These are phyloP conservation scores for Rhodotorula sp. DNA, from an alignment of 1,284 basidiomycete species.

Conservation along the genomic window DNA sequence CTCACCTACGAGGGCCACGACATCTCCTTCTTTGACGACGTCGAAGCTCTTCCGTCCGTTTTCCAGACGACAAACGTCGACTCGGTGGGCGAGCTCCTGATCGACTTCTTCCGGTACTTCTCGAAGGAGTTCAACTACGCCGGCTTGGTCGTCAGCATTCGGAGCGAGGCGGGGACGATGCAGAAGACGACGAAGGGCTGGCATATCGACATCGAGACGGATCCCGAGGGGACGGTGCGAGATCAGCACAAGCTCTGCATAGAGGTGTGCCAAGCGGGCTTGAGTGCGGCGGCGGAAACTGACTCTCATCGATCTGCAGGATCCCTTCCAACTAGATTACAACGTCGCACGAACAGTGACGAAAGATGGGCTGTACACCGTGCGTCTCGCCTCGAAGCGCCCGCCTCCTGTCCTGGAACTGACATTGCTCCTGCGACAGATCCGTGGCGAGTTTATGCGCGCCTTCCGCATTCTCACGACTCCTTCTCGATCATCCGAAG, in stretches of 20 bases:
- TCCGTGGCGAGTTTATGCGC: constrained; percentile 97
- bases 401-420: not conserved
- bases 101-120: constrained; percentile 97
- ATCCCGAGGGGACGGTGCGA: constrained; percentile 63
- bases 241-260: constrained; percentile 91
- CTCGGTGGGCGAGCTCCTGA: constrained; percentile 89
- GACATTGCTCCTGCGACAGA: constrained; percentile 56
- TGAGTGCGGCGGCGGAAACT: not conserved
- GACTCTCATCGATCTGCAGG: constrained; percentile 55
- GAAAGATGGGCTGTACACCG: constrained; percentile 90
- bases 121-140: constrained; percentile 91
- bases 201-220: constrained; percentile 73
- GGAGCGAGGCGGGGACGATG: constrained; percentile 69
- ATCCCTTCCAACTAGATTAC: constrained; percentile 92
- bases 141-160: constrained; percentile 84
- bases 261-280: constrained; percentile 60
- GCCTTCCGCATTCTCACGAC: constrained; percentile 63
- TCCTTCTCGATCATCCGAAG: constrained; percentile 30
- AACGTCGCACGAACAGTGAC: constrained; percentile 97
- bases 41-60: constrained; percentile 80
- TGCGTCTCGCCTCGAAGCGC: constrained; percentile 50
- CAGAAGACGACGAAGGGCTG: constrained; percentile 91
- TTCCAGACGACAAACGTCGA: constrained; percentile 95
- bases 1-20: constrained; percentile 71
- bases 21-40: constrained; percentile 90